Conservation (phyloP, 2,329 filamentous ascomycete genomes). For the Pseudogymnoascus sp. region DNA sequence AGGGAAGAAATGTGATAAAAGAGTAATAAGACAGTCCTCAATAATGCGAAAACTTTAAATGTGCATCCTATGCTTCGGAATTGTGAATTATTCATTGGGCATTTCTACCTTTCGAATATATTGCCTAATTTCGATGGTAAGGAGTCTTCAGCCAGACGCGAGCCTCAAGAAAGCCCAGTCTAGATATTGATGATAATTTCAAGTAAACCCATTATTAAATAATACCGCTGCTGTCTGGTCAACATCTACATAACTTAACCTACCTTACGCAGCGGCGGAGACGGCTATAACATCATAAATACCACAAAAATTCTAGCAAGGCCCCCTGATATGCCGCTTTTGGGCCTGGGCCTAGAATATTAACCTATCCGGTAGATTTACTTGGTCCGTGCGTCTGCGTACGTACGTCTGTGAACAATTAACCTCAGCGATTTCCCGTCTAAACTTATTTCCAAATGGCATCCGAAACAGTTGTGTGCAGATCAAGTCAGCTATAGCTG, state of each 20-base stretch:
- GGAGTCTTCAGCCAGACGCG: neutral
- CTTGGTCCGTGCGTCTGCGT: neutral
- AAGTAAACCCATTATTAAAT: no score
- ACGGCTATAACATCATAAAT: neutral
- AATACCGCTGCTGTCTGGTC: no score
- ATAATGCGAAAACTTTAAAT: neutral
- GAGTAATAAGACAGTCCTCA: neutral
- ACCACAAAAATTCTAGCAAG: neutral
- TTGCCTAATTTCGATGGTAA: neutral
- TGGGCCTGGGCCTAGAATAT: neutral
- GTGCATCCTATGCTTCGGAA: neutral
- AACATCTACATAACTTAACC: no score
- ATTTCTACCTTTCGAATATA: neutral
- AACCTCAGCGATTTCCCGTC: neutral
- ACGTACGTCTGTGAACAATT: neutral
- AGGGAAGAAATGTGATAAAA: neutral
- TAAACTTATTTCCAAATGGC: neutral
- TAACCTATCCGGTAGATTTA: neutral
- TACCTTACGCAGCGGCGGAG: neutral
- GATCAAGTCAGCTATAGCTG: neutral
- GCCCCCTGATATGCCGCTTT: neutral
- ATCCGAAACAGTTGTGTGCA: neutral
- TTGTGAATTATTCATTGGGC: neutral
- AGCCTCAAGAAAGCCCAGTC: no score
- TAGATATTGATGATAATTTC: no score